Evolutionary conservation across 441 rosid genomes (phyloP), one percentile per base, ranked within the genome.

Genomic region (Pelargonium citronellum): DNA sequence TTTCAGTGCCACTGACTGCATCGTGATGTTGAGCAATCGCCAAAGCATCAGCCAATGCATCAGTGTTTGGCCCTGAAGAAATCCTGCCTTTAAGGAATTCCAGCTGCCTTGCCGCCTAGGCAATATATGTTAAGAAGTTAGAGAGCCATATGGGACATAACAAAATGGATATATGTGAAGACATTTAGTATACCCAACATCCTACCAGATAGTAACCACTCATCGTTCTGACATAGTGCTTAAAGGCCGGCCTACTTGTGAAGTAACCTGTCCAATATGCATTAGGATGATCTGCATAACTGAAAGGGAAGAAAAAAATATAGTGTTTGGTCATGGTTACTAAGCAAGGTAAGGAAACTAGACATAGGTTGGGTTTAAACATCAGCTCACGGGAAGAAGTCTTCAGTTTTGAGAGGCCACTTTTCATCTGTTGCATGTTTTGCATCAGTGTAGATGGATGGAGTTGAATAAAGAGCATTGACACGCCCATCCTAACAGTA

Each of bases 231-330:
- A 95, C 97, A 78, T 91, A 92, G 75, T 89, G 88, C 83, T 95
- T 95, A 65, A 95, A 69, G 66, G 97, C 93, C 69, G 99, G 91
- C 74, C 99, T 89, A 76, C 99, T 95, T 67, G 95, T 76, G 77
- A 88, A 95, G 82, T 92, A 95, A 69, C 99, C 98, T 57, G 99
- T 95, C 99, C 99, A 95, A 78, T 89, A 95, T 75, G 91, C 92
- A 87, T 92, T 88, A 68, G 73, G 85, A 81, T 89, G 93, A 79
- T 95, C 99, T 84, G 99, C 99, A 73, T 95, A 95, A 65, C 99
- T 95, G 92, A 68, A 58, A 73, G 34, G 71, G 58, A 17, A 39
- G 80, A 51, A 62, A 68, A 43, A 79, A 71, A 77, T 68, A 71
- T 66, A 27, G 78, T 67, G 43, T 5, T 34, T 34, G 39, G 39